Evolutionary conservation across 352 stramenopile genomes (phyloP).

Genomic region (Pythium plurisporium): DNA sequence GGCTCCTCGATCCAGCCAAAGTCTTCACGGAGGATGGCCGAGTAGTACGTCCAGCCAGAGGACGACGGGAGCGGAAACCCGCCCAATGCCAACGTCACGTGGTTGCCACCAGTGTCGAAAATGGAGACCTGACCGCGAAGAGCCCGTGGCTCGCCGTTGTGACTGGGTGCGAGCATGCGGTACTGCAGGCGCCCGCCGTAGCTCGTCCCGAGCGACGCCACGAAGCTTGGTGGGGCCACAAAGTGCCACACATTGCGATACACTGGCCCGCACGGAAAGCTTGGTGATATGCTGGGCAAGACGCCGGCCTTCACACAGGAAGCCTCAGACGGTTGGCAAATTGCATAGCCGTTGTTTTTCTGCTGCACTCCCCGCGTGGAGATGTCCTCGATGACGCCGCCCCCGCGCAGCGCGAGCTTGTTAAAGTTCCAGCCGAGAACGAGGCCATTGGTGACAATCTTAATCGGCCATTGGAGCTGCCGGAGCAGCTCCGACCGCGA

Average conservation of each 20-base stretch:
- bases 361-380: slow-evolving; percentile 38
- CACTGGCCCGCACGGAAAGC: slow-evolving; percentile 60
- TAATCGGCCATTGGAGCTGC: slow-evolving; percentile 52
- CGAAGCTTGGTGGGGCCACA: slow-evolving; percentile 30
- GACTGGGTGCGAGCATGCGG: slow-evolving; percentile 61
- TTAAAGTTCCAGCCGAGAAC: slow-evolving; percentile 71
- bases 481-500: slow-evolving; percentile 41
- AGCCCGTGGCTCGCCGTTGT: slow-evolving; percentile 49
- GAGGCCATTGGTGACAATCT: slow-evolving; percentile 47
- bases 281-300: slow-evolving; percentile 34
- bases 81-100: slow-evolving; percentile 44
- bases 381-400: slow-evolving; percentile 37
- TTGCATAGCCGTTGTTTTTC: slow-evolving; percentile 40
- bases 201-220: slow-evolving; percentile 27
- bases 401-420: slow-evolving; percentile 3
- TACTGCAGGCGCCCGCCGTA: slow-evolving; percentile 70
- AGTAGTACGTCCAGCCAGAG: slow-evolving; percentile 58
- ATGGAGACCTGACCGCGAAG: slow-evolving; percentile 56
- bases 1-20: slow-evolving; percentile 73
- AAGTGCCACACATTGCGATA: slow-evolving; percentile 76
- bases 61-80: slow-evolving; percentile 43
- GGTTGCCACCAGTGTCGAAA: slow-evolving; percentile 22
- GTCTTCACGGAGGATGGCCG: slow-evolving; percentile 61
- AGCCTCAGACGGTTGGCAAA: slow-evolving; percentile 13
- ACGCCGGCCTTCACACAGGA: slow-evolving; percentile 30